Conservation (phyloP, 78 protist genomes). For the Protostelium mycophagum region DNA sequence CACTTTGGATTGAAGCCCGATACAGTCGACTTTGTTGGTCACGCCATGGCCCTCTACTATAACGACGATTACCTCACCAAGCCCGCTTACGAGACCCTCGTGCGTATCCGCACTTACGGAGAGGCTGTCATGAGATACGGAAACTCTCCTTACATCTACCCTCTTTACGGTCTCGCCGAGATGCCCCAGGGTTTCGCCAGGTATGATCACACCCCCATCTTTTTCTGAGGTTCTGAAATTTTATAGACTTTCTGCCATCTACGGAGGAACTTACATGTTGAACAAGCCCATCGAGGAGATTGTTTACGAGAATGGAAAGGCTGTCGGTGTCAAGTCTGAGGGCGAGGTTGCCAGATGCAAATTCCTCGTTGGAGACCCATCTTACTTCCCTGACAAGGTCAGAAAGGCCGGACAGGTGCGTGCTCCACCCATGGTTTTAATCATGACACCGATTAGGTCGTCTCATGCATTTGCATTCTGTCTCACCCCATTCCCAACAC, state of each 20-base stretch:
- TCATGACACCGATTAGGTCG: too few species aligned
- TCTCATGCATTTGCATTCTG: slow-evolving; percentile 94
- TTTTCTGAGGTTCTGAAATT: not conserved
- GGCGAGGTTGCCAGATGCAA: slow-evolving; percentile 51
- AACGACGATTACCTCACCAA: slow-evolving; percentile 73
- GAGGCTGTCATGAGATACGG: slow-evolving; percentile 79
- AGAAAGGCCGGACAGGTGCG: slow-evolving; percentile 61
- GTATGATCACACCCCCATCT: slow-evolving; percentile 6
- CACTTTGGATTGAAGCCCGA: slow-evolving; percentile 80
- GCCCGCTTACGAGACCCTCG: slow-evolving; percentile 77
- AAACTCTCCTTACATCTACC: slow-evolving; percentile 97
- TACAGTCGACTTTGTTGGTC: slow-evolving; percentile 95
- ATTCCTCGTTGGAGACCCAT: slow-evolving; percentile 91
- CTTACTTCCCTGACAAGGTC: slow-evolving; percentile 94
- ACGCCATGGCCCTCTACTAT: slow-evolving; percentile 91
- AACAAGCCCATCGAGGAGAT: slow-evolving; percentile 85
- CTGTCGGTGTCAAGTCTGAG: slow-evolving; percentile 78
- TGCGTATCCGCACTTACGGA: slow-evolving; percentile 80
- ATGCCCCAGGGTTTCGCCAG: slow-evolving; percentile 85
- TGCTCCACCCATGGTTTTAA: too few species aligned
- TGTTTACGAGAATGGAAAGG: slow-evolving; percentile 79
- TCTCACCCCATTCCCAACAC: slow-evolving; percentile 84
- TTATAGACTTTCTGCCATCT: slow-evolving; percentile 93
- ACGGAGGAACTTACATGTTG: slow-evolving; percentile 98
- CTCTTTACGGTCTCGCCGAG: slow-evolving; percentile 97